A percentile compares a stretch with the other conserved stretches of the same genome.
These are phyloP conservation scores for Phialocephala subalpina DNA, from an alignment of 2,329 filamentous ascomycete genomes.

Conservation along the genomic window DNA sequence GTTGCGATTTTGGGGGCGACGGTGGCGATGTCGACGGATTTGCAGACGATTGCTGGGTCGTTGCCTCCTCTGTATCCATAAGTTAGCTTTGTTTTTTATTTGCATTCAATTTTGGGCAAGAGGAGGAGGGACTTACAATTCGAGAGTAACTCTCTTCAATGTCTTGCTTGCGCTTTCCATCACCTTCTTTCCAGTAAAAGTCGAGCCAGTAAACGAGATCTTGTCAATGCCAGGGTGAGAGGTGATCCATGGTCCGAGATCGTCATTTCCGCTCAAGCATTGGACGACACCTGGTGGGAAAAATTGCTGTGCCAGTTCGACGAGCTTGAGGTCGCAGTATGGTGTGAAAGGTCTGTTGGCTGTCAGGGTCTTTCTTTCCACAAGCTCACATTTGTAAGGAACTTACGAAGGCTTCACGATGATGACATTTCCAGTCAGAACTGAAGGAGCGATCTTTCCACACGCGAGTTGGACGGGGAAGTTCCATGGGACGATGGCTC, in stretches of 20 bases:
- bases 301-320: slow-evolving; percentile 56
- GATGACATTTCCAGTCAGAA: slow-evolving; percentile 61
- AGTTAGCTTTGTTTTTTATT: neutral
- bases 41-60: slow-evolving; percentile 57
- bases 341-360: slow-evolving; percentile 56
- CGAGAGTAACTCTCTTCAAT: slow-evolving; percentile 50
- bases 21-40: slow-evolving; percentile 57
- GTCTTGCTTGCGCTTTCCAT: slow-evolving; percentile 58
- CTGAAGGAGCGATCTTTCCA: slow-evolving; percentile 57
- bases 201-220: slow-evolving; percentile 66
- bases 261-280: slow-evolving; percentile 60
- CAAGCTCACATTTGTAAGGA: too few relatives aligned
- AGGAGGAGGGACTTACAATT: slow-evolving; percentile 38
- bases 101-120: too few relatives aligned
- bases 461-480: slow-evolving; percentile 57
- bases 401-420: slow-evolving; percentile 63
- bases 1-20: slow-evolving; percentile 54
- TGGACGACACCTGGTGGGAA: slow-evolving; percentile 65
- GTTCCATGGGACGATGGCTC: slow-evolving; percentile 68
- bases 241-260: slow-evolving; percentile 60
- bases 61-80: slow-evolving; percentile 60
- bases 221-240: slow-evolving; percentile 61
- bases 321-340: slow-evolving; percentile 59
- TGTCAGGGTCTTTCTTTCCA: neutral
- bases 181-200: slow-evolving; percentile 56